Evolutionary conservation across 345 rosid genomes (phyloP).

Genomic region (Gossypium longicalyx): DNA sequence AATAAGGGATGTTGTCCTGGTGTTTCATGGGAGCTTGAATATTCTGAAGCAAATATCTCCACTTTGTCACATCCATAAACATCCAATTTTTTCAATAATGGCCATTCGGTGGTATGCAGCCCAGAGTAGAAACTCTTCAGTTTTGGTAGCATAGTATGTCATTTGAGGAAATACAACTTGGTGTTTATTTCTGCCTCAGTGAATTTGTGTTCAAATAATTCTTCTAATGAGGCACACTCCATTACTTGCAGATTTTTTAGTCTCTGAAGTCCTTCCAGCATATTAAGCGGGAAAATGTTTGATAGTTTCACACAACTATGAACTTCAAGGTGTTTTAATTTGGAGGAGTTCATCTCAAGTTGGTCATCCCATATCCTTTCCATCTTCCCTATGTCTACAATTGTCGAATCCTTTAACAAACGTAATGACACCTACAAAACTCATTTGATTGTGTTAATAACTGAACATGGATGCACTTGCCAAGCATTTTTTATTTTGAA

Average conservation of each 20-base stretch:
- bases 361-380: not conserved
- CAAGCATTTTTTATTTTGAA: not conserved
- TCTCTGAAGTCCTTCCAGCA: not conserved
- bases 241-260: not conserved
- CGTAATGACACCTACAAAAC: not conserved
- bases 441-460: not conserved
- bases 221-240: not conserved
- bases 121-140: constrained; percentile 14
- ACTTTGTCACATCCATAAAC: constrained; percentile 8
- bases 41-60: constrained; percentile 7
- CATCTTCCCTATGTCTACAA: not conserved
- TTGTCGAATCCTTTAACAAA: not conserved
- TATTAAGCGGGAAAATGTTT: not conserved
- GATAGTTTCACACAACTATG: not conserved
- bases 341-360: not conserved
- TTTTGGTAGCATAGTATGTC: not conserved
- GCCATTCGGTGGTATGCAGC: constrained; percentile 14
- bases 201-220: not conserved
- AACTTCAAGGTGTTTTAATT: not conserved
- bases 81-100: not conserved
- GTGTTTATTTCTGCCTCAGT: not conserved
- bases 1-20: not conserved
- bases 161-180: constrained; percentile 9
- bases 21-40: not conserved
- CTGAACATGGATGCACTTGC: not conserved